A percentile compares a stretch with the other conserved stretches of the same genome.
Evolutionary conservation across 257 asterid genomes (phyloP).

Genomic region (Solanum arcanum): DNA sequence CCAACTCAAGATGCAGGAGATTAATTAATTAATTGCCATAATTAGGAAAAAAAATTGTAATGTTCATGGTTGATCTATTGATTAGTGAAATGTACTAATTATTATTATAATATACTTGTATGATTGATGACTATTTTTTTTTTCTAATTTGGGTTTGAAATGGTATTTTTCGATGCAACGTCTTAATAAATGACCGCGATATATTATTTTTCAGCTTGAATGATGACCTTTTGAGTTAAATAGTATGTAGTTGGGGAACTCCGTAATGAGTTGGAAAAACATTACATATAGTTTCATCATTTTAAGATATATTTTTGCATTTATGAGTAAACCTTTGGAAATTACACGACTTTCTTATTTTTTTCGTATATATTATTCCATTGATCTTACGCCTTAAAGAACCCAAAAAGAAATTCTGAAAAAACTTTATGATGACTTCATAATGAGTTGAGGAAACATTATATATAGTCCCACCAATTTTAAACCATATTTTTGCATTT

Average conservation of each 20-base stretch:
- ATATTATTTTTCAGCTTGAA: not conserved
- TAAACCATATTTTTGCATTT: too few species aligned
- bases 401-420: too few species aligned
- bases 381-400: not conserved
- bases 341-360: not conserved
- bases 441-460: not conserved
- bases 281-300: too few species aligned
- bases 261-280: not conserved
- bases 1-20: slow-evolving; percentile 41
- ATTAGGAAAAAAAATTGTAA: not conserved
- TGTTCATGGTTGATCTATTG: not conserved
- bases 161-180: not conserved
- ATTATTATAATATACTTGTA: not conserved
- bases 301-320: not conserved
- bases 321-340: not conserved
- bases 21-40: not conserved
- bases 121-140: not conserved
- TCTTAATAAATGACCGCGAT: not conserved
- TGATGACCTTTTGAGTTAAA: not conserved
- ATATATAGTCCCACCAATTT: not conserved
- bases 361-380: too few species aligned
- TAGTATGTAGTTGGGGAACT: not conserved
- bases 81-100: not conserved
- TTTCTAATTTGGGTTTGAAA: not conserved
- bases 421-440: too few species aligned